phyloP scores from a whole-genome alignment of 2,329 filamentous ascomycete genomes.

The Didymellaceae sp. region DNA sequence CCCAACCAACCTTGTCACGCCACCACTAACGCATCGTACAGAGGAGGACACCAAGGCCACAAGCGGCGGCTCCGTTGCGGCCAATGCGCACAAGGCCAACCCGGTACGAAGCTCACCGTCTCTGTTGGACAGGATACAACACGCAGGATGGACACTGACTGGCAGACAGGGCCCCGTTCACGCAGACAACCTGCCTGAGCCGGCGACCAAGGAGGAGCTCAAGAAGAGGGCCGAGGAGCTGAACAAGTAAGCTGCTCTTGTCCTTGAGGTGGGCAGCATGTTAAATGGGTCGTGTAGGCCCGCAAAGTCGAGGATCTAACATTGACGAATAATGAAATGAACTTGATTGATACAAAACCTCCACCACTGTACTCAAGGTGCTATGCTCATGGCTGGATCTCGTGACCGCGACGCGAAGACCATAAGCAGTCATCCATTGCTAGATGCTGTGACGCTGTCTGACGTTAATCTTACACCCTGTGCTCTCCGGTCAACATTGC shows the following conservation, averaged over 20 bases:
- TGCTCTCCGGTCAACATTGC: too few species aligned
- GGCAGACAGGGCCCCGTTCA: slow-evolving; percentile 52
- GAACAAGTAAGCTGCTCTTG: slow-evolving; percentile 51
- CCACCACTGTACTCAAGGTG: too few species aligned
- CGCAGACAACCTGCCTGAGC: slow-evolving; percentile 53
- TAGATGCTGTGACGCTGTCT: too few species aligned
- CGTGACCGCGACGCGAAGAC: too few species aligned
- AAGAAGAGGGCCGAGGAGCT: slow-evolving; percentile 58
- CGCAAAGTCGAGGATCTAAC: slow-evolving; percentile 6
- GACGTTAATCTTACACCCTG: too few species aligned
- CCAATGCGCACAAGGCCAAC: slow-evolving; percentile 52
- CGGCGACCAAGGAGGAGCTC: slow-evolving; percentile 57
- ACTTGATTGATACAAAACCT: background rate
- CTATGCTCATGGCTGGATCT: too few species aligned
- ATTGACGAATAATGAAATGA: background rate
- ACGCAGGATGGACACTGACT: slow-evolving; percentile 14
- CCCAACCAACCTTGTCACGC: slow-evolving; percentile 10
- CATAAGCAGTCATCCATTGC: too few species aligned
- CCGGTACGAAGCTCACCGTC: slow-evolving; percentile 38
- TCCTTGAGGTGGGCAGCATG: background rate
- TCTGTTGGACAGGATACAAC: slow-evolving; percentile 2
- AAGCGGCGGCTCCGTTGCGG: slow-evolving; percentile 42
- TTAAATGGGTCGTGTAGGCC: slow-evolving; percentile 3
- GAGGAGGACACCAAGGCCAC: slow-evolving; percentile 41
- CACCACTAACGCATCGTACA: background rate